Percentiles rank a stretch among this genome's conserved stretches.
Conservation (phyloP, 805 yeast genomes). For the Starmerella stigmatis region DNA sequence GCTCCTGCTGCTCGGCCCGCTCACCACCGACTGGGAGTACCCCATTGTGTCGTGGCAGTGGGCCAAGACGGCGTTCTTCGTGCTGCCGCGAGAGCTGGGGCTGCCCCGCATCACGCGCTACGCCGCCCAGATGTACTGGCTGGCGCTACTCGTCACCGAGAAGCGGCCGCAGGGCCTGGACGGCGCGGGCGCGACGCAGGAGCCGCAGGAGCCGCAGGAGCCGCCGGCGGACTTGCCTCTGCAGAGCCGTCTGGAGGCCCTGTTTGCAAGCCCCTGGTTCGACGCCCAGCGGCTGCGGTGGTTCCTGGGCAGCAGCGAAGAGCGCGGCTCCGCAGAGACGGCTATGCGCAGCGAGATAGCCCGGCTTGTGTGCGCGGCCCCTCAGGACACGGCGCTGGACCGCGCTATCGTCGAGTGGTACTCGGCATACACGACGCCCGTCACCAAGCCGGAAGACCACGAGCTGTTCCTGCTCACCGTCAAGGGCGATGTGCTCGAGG, state of each 20-base stretch:
- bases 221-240: no score
- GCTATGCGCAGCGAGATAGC: slow-evolving; percentile 10
- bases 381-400: slow-evolving; percentile 7
- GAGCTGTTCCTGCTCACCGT: background rate
- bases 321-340: background rate
- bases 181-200: background rate
- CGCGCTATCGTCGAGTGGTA: slow-evolving; percentile 9
- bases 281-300: slow-evolving; percentile 7
- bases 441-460: background rate
- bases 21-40: slow-evolving; percentile 9
- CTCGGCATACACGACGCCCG: background rate
- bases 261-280: slow-evolving; percentile 10
- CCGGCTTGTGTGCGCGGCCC: background rate
- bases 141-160: background rate
- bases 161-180: background rate
- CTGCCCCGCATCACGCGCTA: background rate
- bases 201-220: background rate
- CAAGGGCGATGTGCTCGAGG: slow-evolving; percentile 11
- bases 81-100: background rate
- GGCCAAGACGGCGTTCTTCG: slow-evolving; percentile 7
- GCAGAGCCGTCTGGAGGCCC: background rate
- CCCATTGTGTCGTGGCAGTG: slow-evolving; percentile 18
- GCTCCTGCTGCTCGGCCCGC: background rate
- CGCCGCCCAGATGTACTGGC: slow-evolving; percentile 5
- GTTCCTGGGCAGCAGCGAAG: slow-evolving; percentile 1